phyloP scores from a whole-genome alignment of 2,329 filamentous ascomycete species.

The Colletotrichum viniferum region DNA sequence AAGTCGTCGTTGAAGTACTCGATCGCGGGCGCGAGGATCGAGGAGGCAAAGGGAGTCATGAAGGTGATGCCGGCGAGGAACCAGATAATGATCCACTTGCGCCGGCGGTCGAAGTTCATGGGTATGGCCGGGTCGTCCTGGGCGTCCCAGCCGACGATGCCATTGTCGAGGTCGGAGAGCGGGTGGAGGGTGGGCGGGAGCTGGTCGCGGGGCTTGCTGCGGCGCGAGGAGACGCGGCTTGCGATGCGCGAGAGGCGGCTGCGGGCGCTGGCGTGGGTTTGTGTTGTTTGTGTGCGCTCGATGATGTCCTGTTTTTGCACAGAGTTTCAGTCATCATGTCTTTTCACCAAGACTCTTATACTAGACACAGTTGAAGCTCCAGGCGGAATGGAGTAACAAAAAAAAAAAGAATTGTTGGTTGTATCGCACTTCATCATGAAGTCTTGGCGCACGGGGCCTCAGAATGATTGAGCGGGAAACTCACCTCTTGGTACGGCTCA shows the following conservation, averaged over 20 bases:
- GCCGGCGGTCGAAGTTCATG: conserved; percentile 57
- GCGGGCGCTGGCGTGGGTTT: conserved; percentile 25
- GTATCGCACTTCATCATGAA: background rate
- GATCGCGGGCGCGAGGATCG: conserved; percentile 60
- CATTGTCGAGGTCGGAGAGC: conserved; percentile 52
- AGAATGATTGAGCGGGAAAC: background rate
- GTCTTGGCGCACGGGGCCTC: background rate
- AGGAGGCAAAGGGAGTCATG: conserved; percentile 69
- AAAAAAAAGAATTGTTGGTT: background rate
- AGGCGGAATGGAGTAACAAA: background rate
- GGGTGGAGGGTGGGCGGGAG: conserved; percentile 44
- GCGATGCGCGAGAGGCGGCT: conserved; percentile 27
- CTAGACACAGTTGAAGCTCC: background rate
- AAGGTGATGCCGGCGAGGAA: conserved; percentile 66
- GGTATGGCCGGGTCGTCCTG: conserved; percentile 63
- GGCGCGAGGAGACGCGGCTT: conserved; percentile 26
- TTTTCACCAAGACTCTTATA: background rate
- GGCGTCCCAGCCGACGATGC: conserved; percentile 65
- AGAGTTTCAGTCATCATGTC: background rate
- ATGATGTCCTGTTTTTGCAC: background rate
- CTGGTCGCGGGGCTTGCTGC: conserved; percentile 29
- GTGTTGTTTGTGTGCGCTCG: background rate
- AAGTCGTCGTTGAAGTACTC: conserved; percentile 49
- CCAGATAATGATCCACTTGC: conserved; percentile 63
- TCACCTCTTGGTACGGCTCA: conserved; percentile 16